Evolutionary conservation across 495 filamentous ascomycete species (phyloP).

Genomic region (Lasiosphaeris hirsuta): DNA sequence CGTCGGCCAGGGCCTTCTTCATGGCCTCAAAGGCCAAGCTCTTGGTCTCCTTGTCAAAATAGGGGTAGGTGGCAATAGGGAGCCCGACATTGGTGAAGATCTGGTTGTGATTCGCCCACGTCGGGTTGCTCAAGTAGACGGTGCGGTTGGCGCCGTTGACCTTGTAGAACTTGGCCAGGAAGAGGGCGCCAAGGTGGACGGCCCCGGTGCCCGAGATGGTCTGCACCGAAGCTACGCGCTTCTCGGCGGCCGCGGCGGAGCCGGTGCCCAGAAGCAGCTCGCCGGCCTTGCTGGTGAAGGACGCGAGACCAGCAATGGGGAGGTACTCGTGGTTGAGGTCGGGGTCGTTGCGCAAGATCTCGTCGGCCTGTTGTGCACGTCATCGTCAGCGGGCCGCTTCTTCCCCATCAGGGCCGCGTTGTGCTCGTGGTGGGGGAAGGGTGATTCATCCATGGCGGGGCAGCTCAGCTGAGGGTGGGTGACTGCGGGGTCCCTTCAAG

Average conservation of each 20-base stretch:
- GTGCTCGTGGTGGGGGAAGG: neutral
- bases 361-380: constrained; percentile 66
- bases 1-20: constrained; percentile 61
- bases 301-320: constrained; percentile 83
- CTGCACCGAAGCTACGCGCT: constrained; percentile 70
- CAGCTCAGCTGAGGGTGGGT: neutral
- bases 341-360: constrained; percentile 80
- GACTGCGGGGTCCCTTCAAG: neutral
- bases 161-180: constrained; percentile 75
- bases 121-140: constrained; percentile 88
- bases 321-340: constrained; percentile 96
- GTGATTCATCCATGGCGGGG: neutral
- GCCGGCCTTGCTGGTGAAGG: constrained; percentile 83
- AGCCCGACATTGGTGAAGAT: constrained; percentile 93
- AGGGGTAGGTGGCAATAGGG: constrained; percentile 79
- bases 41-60: constrained; percentile 82
- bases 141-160: constrained; percentile 62
- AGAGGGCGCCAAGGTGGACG: constrained; percentile 81
- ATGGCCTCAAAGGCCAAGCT: constrained; percentile 91
- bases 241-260: constrained; percentile 78
- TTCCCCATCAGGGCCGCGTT: neutral
- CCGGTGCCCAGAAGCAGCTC: constrained; percentile 80
- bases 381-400: constrained; percentile 20
- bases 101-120: constrained; percentile 98
- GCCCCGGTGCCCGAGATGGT: constrained; percentile 93